Base-by-base conservation (phyloP, 1,139 yeast species). In the Suhomyces panamericanus region DNA sequence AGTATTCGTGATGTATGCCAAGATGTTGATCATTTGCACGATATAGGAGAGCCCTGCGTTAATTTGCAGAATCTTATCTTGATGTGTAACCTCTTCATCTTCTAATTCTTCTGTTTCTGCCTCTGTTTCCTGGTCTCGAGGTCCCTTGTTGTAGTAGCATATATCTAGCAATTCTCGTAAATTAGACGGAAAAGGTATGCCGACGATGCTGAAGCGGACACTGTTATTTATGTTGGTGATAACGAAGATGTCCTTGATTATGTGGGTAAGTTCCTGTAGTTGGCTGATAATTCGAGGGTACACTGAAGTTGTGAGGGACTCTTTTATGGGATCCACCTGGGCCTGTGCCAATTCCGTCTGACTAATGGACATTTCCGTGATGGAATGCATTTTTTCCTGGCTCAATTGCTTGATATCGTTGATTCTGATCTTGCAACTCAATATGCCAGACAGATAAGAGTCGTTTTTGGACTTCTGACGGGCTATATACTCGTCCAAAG, bases 171-270 rank as follows among this genome's bases (percentile, higher is more conserved):
- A 44, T 22, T 66, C 69, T 31, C 58, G 60, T 20, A 64, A 60
- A 38, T 60, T 60, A 7, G 63, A 48, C 0, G 78, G 78, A 41
- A 73, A 69, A 43, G 69, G 71, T 3, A 71, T 51, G 0, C 71
- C 75, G 50, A 63, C 42, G 2, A 74, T 69, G 26, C 60, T 54
- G 47, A 70, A 66, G n/a, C 56, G 56, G 14, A 60, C 55, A 6
- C 64, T 44, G 34, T 56, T 52, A 24, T 56, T 53, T 5, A 55
- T 47, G 41, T 62, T 63, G 12, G 56, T 59, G n/a, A 73, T 70
- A 12, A 59, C 56, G 26, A 69, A 54, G 2, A 66, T 55, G 26
- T 66, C 63, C 28, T 52, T 57, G 8, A 71, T 41, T 0, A 58
- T 49, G 9, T 43, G 38, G 11, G 64, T 60, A 12, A 50, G 42